Evolutionary conservation across 495 filamentous ascomycete genomes (phyloP), one percentile per base, ranked within the genome.

Genomic region (Apodospora peruviana): DNA sequence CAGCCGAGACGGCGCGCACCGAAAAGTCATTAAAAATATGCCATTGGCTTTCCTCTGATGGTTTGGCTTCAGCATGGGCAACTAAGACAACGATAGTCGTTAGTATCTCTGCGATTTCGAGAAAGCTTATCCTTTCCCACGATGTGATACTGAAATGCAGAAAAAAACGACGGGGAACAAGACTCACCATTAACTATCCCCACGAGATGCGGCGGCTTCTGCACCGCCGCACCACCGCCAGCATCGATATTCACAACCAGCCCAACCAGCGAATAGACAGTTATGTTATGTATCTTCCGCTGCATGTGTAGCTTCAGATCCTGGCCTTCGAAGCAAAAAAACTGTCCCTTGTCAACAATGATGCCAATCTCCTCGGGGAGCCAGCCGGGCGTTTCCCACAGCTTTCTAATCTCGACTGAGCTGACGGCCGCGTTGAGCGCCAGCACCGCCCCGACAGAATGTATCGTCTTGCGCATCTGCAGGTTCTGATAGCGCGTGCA

Each of bases 1-100:
- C 85, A 8, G 56, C 71, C 12, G 83, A 75, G 16, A 95, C 76
- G n/a, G 84, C 80, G 4, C 86, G 80, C 25, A 99, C 93, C 11
- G 94, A 72, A 55, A 99, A 99, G 66, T 99, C 93, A 46, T 99
- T 99, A 67, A 99, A 95, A 4, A 99, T 62, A 59, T 96, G 87
- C 93, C 93, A 99, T 51, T 81, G 81, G 53, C 72, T 79, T 44
- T 80, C 72, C 1, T 61, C 62, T 7, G 80, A 71, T 4, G 75
- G 55, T 5, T 74, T 67, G 1, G 68, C 62, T 18, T 77, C 74
- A 2, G 90, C 88, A 20, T 91, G 79, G 0, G 83, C 86, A 37
- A 95, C 88, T 84, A 43, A 2, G 10, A 5, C n/a, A n/a, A n/a
- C n/a, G n/a, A n/a, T n/a, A n/a, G n/a, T n/a, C n/a, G n/a, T n/a